Percentiles rank a stretch among this genome's conserved stretches.
phyloP scores from a whole-genome alignment of 164 flowering plant genomes.

The Vitis riparia region DNA sequence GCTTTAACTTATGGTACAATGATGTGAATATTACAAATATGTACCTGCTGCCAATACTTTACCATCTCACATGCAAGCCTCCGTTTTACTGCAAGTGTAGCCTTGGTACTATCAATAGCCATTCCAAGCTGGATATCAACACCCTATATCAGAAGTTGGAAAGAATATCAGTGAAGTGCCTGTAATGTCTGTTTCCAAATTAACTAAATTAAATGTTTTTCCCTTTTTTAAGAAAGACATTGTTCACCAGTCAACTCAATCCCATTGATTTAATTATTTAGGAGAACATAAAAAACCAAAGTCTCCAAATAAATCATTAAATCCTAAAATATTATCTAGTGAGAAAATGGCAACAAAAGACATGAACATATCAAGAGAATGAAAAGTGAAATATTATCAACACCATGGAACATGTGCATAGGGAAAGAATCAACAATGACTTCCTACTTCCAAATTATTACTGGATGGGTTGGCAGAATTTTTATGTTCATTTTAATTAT shows the following conservation, averaged over 20 bases:
- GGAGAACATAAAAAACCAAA: too few relatives aligned
- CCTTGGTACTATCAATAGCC: conserved; percentile 5
- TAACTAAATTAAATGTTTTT: background rate
- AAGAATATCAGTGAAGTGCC: background rate
- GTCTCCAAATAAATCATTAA: too few relatives aligned
- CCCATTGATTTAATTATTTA: background rate
- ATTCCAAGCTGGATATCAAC: conserved; percentile 8
- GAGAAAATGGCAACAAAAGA: too few relatives aligned
- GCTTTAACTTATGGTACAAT: background rate
- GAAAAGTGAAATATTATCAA: too few relatives aligned
- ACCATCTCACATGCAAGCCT: conserved; percentile 14
- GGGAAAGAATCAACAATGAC: too few relatives aligned
- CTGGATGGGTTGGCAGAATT: too few relatives aligned
- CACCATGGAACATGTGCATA: too few relatives aligned
- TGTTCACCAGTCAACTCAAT: background rate
- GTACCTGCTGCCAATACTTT: conserved; percentile 9
- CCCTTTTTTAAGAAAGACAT: background rate
- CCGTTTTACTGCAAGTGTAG: conserved; percentile 10
- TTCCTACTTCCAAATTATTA: too few relatives aligned
- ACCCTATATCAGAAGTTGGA: conserved; percentile 1
- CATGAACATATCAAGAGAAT: too few relatives aligned
- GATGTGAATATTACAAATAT: background rate
- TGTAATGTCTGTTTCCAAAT: background rate
- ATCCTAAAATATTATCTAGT: too few relatives aligned
- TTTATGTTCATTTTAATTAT: too few relatives aligned